These are phyloP conservation scores for Chrysochromulina tobinii DNA, from an alignment of 78 protist species.

Conservation along the genomic window DNA sequence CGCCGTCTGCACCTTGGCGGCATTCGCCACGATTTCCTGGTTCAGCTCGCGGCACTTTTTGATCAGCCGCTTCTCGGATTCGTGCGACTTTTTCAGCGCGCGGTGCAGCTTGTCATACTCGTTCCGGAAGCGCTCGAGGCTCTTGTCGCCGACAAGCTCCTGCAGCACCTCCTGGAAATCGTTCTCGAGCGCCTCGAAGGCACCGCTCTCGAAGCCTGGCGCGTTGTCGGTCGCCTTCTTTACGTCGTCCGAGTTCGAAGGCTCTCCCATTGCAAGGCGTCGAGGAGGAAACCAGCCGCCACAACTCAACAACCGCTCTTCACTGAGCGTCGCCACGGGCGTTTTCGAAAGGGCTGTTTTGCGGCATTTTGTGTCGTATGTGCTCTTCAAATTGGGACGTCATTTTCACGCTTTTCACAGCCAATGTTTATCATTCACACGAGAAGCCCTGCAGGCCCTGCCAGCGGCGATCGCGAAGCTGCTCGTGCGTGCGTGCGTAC, in stretches of 20 bases:
- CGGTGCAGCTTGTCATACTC: constrained; percentile 82
- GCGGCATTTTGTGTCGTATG: no score
- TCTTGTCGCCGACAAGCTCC: constrained; percentile 80
- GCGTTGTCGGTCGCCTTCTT: not conserved
- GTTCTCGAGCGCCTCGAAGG: constrained; percentile 7
- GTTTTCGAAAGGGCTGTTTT: no score
- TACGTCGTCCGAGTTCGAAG: not conserved
- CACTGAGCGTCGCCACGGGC: no score
- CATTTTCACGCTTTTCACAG: no score
- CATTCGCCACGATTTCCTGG: constrained; percentile 78
- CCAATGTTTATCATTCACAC: no score
- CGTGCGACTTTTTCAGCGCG: constrained; percentile 84
- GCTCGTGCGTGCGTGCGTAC: no score
- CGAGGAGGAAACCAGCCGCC: no score
- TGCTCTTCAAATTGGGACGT: no score
- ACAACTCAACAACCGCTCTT: no score
- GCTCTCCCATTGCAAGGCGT: no score
- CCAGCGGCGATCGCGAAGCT: no score
- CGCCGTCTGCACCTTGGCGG: constrained; percentile 81
- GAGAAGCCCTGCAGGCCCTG: no score
- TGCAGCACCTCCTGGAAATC: constrained; percentile 54
- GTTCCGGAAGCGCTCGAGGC: constrained; percentile 75
- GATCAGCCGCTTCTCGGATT: constrained; percentile 83
- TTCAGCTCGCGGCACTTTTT: constrained; percentile 68
- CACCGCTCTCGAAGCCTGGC: not conserved